Percentiles rank a stretch among this genome's conserved stretches.
Conservation (phyloP, 371 early-diverging fungal species). For the Chytridium lagenaria region DNA sequence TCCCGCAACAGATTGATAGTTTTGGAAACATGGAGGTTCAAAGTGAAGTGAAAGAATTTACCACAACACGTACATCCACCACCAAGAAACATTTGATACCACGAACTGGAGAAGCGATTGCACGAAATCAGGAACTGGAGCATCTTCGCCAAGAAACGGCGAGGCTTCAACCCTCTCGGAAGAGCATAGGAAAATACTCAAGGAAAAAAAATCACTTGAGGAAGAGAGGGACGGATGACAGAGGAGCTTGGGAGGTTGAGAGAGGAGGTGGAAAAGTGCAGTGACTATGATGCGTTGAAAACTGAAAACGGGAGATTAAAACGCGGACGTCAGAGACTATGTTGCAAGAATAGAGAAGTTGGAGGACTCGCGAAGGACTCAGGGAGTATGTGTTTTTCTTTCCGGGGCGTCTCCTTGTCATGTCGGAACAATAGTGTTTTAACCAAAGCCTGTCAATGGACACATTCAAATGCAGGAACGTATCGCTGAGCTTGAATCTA, state of each 20-base stretch:
- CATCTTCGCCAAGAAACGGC: neutral
- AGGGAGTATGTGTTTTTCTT: neutral
- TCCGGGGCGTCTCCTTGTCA: too few species aligned
- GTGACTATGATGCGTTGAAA: neutral
- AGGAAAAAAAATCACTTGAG: neutral
- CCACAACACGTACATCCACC: neutral
- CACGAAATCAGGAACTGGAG: constrained; percentile 1
- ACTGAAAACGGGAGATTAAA: constrained; percentile 26
- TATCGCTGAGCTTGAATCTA: constrained; percentile 19
- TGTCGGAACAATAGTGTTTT: too few species aligned
- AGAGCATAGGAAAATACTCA: neutral
- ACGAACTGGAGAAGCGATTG: constrained; percentile 3
- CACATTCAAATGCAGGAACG: too few species aligned
- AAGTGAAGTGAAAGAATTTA: constrained; percentile 11
- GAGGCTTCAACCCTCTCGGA: too few species aligned
- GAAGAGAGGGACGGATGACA: neutral
- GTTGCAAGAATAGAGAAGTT: neutral
- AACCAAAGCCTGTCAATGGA: too few species aligned
- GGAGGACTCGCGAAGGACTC: neutral
- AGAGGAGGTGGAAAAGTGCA: neutral
- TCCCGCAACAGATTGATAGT: neutral
- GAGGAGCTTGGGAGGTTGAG: neutral
- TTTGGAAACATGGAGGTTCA: constrained; percentile 7
- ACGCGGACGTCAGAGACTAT: constrained; percentile 20
- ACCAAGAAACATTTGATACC: neutral